Evolutionary conservation across 495 filamentous ascomycete species (phyloP).

Genomic region (Clavariopsis aquatica): DNA sequence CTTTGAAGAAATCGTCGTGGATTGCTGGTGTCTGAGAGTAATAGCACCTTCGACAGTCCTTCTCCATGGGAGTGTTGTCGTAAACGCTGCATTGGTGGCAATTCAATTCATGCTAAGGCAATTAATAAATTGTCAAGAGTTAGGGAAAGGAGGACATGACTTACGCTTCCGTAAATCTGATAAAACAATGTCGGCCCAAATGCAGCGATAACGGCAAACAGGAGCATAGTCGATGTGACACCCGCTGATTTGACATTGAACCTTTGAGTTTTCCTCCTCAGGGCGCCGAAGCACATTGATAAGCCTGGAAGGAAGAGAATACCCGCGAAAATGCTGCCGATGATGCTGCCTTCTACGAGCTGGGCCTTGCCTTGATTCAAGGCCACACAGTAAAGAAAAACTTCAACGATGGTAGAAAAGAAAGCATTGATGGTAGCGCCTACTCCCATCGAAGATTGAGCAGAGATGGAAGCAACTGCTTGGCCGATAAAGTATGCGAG

Average conservation of each 20-base stretch:
- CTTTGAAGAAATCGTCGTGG: constrained; percentile 80
- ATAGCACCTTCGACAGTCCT: constrained; percentile 89
- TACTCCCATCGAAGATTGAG: constrained; percentile 99
- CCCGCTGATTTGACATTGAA: constrained; percentile 98
- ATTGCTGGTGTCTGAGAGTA: constrained; percentile 88
- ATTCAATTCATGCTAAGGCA: constrained; percentile 77
- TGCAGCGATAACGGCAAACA: constrained; percentile 96
- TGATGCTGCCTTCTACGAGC: constrained; percentile 93
- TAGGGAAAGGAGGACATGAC: constrained; percentile 41
- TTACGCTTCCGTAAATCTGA: constrained; percentile 93
- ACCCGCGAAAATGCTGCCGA: constrained; percentile 96
- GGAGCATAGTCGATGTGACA: constrained; percentile 96
- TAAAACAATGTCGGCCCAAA: constrained; percentile 99
- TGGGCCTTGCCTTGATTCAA: constrained; percentile 89
- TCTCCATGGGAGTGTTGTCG: constrained; percentile 46
- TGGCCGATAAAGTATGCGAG: constrained; percentile 99
- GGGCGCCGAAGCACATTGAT: constrained; percentile 97
- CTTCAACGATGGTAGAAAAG: constrained; percentile 98
- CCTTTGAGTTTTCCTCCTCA: constrained; percentile 96
- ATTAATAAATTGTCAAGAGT: constrained; percentile 42
- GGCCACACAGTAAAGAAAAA: constrained; percentile 96
- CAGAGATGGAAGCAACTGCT: constrained; percentile 98
- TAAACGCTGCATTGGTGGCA: constrained; percentile 72
- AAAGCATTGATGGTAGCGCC: constrained; percentile 98
- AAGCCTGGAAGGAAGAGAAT: constrained; percentile 95